Evolutionary conservation across 1,284 basidiomycete species (phyloP).

Genomic region (Ustilago tritici): DNA sequence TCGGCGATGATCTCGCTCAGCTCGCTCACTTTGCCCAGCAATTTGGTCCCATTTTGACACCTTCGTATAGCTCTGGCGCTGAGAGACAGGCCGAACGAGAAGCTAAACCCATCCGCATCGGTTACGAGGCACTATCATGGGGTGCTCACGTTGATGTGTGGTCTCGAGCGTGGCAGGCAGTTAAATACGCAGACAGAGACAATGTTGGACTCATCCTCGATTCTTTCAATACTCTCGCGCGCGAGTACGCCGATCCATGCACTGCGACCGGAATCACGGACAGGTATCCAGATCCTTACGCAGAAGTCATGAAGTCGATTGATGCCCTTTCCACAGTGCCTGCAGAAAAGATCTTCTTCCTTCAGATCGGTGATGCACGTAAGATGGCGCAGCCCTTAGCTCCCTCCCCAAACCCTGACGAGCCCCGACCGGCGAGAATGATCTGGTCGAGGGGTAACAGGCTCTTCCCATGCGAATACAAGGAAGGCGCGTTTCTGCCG

Average conservation of each 20-base stretch:
- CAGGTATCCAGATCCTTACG: conserved; percentile 39
- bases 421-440: conserved; percentile 67
- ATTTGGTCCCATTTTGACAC: conserved; percentile 26
- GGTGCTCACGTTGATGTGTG: conserved; percentile 64
- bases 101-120: conserved; percentile 50
- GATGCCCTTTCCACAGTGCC: conserved; percentile 29
- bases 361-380: conserved; percentile 70
- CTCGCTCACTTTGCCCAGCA: conserved; percentile 42
- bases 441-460: conserved; percentile 69
- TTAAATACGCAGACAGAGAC: conserved; percentile 58
- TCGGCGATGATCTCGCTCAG: conserved; percentile 61
- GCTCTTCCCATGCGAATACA: conserved; percentile 69
- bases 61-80: neutral
- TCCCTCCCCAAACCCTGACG: conserved; percentile 60
- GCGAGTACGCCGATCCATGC: conserved; percentile 68
- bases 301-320: conserved; percentile 55
- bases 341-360: conserved; percentile 67
- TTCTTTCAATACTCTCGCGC: conserved; percentile 70
- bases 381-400: conserved; percentile 48
- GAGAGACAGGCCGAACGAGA: conserved; percentile 26
- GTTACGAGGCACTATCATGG: conserved; percentile 63
- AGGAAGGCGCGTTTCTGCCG: conserved; percentile 69
- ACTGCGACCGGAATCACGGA: conserved; percentile 53
- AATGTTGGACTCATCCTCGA: conserved; percentile 70
- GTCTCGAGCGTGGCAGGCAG: conserved; percentile 68